These are phyloP conservation scores for Prunus mume DNA, from an alignment of 306 rosid genomes.

Conservation along the genomic window DNA sequence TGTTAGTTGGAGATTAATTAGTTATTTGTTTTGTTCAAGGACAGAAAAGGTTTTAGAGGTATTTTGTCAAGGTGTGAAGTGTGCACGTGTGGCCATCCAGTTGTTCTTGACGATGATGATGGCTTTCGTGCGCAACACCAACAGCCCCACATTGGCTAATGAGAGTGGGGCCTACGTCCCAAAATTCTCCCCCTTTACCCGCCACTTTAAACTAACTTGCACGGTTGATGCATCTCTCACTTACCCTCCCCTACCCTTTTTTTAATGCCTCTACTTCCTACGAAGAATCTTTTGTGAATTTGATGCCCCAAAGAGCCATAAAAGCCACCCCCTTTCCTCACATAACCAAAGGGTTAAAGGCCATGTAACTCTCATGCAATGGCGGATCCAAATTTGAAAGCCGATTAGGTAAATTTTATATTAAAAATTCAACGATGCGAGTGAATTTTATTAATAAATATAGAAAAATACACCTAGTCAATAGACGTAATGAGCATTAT, in stretches of 20 bases:
- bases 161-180: constrained; percentile 19
- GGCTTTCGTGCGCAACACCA: constrained; percentile 43
- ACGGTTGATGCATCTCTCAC: constrained; percentile 34
- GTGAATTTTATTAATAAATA: no score
- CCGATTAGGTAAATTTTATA: accelerated
- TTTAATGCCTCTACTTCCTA: not conserved
- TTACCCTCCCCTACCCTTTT: not conserved
- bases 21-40: not conserved
- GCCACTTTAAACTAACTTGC: constrained; percentile 33
- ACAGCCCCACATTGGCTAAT: not conserved
- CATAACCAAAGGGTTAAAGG: not conserved
- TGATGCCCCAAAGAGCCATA: not conserved
- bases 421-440: accelerated
- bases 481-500: no score
- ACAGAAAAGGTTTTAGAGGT: not conserved
- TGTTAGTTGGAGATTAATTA: constrained; percentile 12
- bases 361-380: no score
- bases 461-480: accelerated
- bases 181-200: constrained; percentile 28
- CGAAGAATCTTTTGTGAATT: not conserved
- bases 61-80: constrained; percentile 1
- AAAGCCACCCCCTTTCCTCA: not conserved
- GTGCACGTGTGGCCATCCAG: constrained; percentile 64
- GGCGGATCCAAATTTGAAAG: no score
- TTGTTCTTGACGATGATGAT: constrained; percentile 1